Conservation (phyloP, 495 filamentous ascomycete genomes). For the Trichoderma virens region DNA sequence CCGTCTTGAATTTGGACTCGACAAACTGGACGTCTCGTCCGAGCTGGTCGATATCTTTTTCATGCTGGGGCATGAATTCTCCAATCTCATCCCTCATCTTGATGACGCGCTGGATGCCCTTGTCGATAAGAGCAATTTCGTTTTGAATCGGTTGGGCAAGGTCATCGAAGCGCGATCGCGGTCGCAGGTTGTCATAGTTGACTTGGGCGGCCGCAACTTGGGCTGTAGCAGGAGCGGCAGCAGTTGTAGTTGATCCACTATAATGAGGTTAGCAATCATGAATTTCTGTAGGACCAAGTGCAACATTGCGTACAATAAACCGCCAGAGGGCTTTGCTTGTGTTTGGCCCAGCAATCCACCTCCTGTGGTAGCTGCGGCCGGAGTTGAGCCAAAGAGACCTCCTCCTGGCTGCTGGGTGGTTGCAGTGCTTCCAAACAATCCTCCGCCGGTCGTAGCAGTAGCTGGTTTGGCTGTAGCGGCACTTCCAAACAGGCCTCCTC, state of each 20-base stretch:
- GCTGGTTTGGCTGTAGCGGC: conserved; percentile 14
- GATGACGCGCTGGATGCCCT: conserved; percentile 63
- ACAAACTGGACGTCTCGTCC: conserved; percentile 71
- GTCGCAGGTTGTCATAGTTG: conserved; percentile 63
- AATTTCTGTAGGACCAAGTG: background rate
- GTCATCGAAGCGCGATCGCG: conserved; percentile 86
- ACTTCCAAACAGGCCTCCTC: conserved; percentile 27
- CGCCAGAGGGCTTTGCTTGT: conserved; percentile 25
- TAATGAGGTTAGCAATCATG: background rate
- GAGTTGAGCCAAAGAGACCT: conserved; percentile 26
- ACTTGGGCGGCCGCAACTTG: conserved; percentile 66
- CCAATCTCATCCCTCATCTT: conserved; percentile 45
- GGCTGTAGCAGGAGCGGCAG: conserved; percentile 35
- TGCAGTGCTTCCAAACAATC: conserved; percentile 22
- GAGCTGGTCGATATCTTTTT: conserved; percentile 54
- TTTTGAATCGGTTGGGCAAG: conserved; percentile 75
- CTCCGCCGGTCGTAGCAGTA: conserved; percentile 20
- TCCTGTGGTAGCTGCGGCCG: conserved; percentile 22
- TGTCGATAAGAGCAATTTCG: conserved; percentile 66
- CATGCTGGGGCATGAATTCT: conserved; percentile 58
- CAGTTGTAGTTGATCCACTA: conserved; percentile 28
- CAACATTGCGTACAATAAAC: conserved; percentile 43
- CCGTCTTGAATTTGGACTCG: conserved; percentile 59
- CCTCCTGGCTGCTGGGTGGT: conserved; percentile 14
- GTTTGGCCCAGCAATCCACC: conserved; percentile 39